Percentiles rank a stretch among this genome's conserved stretches.
These are phyloP conservation scores for Aspergillus tanneri DNA, from an alignment of 2,329 filamentous ascomycete genomes.

Conservation along the genomic window DNA sequence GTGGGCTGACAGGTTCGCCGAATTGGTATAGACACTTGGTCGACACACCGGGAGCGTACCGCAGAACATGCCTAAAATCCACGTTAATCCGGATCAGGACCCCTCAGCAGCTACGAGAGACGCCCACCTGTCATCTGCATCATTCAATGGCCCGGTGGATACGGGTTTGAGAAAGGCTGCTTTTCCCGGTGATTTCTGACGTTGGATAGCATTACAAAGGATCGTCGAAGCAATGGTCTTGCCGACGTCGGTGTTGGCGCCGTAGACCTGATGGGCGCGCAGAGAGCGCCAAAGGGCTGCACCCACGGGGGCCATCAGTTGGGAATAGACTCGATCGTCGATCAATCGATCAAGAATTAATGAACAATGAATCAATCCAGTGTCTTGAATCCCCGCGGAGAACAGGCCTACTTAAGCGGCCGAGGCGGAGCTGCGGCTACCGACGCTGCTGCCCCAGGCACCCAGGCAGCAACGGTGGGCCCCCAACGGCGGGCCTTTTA, in stretches of 20 bases:
- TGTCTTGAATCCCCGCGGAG: not conserved
- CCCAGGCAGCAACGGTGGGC: constrained; percentile 1
- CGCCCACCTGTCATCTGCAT: constrained; percentile 67
- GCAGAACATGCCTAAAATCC: constrained; percentile 56
- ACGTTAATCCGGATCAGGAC: not conserved
- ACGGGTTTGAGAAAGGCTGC: constrained; percentile 76
- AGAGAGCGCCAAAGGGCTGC: constrained; percentile 67
- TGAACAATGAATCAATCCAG: no score
- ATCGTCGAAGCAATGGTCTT: constrained; percentile 79
- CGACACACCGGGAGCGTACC: constrained; percentile 56
- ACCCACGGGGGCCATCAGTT: constrained; percentile 51
- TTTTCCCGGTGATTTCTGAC: constrained; percentile 41
- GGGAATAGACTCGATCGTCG: not conserved
- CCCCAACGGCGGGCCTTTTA: not conserved
- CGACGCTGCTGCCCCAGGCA: not conserved
- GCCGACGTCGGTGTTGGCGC: constrained; percentile 80
- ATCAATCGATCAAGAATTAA: not conserved
- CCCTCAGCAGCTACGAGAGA: not conserved
- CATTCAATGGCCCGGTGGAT: constrained; percentile 68
- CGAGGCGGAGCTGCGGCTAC: no score
- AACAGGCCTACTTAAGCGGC: no score
- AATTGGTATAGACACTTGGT: constrained; percentile 70
- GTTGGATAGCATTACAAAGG: constrained; percentile 62
- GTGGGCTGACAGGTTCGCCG: constrained; percentile 71
- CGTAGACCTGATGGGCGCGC: constrained; percentile 72